Evolutionary conservation across 306 rosid genomes (phyloP).

Genomic region (Arachis hypogaea): DNA sequence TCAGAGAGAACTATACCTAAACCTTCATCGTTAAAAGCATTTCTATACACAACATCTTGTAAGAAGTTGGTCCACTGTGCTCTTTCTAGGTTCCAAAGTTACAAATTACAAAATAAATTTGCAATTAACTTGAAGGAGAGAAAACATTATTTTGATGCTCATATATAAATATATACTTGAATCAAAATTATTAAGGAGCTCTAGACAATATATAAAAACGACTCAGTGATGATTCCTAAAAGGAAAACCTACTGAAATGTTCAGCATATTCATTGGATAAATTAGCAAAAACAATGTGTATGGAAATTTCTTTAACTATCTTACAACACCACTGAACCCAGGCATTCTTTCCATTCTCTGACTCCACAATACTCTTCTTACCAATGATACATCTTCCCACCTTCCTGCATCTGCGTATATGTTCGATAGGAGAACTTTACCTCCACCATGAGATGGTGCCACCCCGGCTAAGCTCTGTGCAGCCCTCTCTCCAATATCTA

Average conservation of each 20-base stretch:
- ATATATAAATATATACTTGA: background rate
- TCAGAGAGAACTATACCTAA: background rate
- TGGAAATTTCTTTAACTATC: slow-evolving; percentile 28
- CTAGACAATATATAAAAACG: slow-evolving; percentile 8
- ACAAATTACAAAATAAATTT: background rate
- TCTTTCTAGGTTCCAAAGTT: slow-evolving; percentile 1
- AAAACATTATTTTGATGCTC: background rate
- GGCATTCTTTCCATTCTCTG: slow-evolving; percentile 61
- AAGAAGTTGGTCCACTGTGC: background rate
- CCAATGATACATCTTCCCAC: slow-evolving; percentile 80
- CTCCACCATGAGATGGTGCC: slow-evolving; percentile 81
- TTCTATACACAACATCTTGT: background rate
- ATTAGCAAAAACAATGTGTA: slow-evolving; percentile 16
- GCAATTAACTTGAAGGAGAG: background rate
- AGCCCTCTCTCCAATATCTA: slow-evolving; percentile 83
- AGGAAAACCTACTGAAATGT: background rate
- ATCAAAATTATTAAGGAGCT: background rate
- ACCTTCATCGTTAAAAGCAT: background rate
- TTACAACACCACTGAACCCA: slow-evolving; percentile 76
- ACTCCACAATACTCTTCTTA: slow-evolving; percentile 60
- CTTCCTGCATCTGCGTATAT: slow-evolving; percentile 80
- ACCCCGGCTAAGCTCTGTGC: slow-evolving; percentile 61
- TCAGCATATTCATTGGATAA: slow-evolving; percentile 27
- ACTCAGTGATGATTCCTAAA: slow-evolving; percentile 1
- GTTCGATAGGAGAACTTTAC: slow-evolving; percentile 79